Percentiles rank a stretch among this genome's conserved stretches.
Conservation (phyloP, 805 yeast genomes). For the Candida xyloterini region DNA sequence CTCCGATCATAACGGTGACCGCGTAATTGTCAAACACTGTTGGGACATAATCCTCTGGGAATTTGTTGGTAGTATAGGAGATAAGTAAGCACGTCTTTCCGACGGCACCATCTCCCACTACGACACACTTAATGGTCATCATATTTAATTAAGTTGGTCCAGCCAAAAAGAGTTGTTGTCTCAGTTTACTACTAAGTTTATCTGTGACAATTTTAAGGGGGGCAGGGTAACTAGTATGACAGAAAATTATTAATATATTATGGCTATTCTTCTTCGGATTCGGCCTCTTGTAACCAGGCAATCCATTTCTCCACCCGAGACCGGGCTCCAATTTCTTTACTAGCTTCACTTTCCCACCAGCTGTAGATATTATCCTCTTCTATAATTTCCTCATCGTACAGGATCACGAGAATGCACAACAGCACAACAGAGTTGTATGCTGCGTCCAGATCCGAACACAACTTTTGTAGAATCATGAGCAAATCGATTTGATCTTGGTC, state of each 20-base stretch:
- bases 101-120: slow-evolving; percentile 99
- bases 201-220: slow-evolving; percentile 17
- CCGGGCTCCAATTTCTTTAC: slow-evolving; percentile 40
- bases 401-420: slow-evolving; percentile 49
- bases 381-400: slow-evolving; percentile 79
- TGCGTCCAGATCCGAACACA: slow-evolving; percentile 42
- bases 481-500: slow-evolving; percentile 75
- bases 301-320: slow-evolving; percentile 68
- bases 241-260: not conserved
- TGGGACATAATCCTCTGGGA: slow-evolving; percentile 97
- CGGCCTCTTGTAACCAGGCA: slow-evolving; percentile 82
- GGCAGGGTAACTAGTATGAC: slow-evolving; percentile 8
- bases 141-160: slow-evolving; percentile 27
- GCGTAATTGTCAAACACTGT: slow-evolving; percentile 97
- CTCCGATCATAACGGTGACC: slow-evolving; percentile 94
- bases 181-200: slow-evolving; percentile 7
- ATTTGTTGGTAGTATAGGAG: slow-evolving; percentile 94
- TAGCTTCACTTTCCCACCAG: slow-evolving; percentile 73
- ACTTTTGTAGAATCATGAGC: slow-evolving; percentile 47
- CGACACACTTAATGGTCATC: slow-evolving; percentile 87
- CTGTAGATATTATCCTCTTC: slow-evolving; percentile 74
- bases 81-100: slow-evolving; percentile 95
- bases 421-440: slow-evolving; percentile 49
- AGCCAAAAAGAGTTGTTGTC: slow-evolving; percentile 12
- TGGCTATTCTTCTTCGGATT: slow-evolving; percentile 27